Evolutionary conservation across 495 filamentous ascomycete genomes (phyloP), one percentile per base, ranked within the genome.

Genomic region (Ramalina intermedia): DNA sequence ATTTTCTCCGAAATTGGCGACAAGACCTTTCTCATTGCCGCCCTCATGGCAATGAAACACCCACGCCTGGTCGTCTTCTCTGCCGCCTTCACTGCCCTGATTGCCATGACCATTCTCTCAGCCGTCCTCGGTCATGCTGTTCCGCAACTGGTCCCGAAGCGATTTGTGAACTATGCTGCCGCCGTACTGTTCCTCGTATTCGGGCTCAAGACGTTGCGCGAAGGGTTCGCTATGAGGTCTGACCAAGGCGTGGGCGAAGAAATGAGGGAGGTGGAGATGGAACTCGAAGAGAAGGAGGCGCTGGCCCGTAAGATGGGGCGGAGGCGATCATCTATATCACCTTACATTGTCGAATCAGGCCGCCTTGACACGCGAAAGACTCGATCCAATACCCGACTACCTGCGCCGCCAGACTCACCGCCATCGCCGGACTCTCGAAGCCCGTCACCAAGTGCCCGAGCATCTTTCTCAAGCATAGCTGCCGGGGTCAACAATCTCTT

Each of bases 1-100:
- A 73, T 96, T 47, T 85, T 96, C 57, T 96, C 91, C 52, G 91
- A 98, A 62, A 80, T 98, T 61, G 91, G 91, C 50, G 91, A 98
- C 75, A 98, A 98, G 65, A 98, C 91, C 0, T 98, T 98, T 68
- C 73, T 98, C 37, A 87, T 98, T 39, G 91, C 91, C 13, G 91
- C 91, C 21, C 74, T 98, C 18, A 98, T 98, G 91, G 91, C 91
- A 2, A 98, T 98, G 91, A 87, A 94, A 55, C 89, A 98, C 61
- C 83, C 91, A 39, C 85, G 90, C 29, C 63, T 96, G 47, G 72
- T 95, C 12, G 93, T 98, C 38, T 98, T 96, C 68, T 80, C 85
- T 7, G 87, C 91, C 6, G 91, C 91, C n/a, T 87, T 96, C 57
- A 73, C 79, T 52, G 94, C 91, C 20, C 68, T 98, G 45, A 78